Conservation (phyloP, 225 moss, liverwort and hornwort genomes). For the Neckera pumila region DNA sequence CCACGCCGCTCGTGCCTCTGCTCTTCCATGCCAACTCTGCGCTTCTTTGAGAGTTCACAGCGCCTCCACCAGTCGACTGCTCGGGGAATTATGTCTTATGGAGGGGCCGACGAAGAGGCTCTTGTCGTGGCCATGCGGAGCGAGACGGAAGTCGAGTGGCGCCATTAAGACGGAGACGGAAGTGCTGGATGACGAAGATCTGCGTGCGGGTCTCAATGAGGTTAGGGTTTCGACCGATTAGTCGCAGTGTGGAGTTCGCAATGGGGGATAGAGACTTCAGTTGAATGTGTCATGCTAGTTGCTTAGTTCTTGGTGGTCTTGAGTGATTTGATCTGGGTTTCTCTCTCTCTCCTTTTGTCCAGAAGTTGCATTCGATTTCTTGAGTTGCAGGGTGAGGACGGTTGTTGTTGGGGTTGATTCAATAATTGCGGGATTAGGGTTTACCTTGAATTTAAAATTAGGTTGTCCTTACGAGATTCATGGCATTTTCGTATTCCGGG, state of each 20-base stretch:
- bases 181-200: slow-evolving; percentile 32
- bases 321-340: background rate
- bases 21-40: background rate
- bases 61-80: background rate
- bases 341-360: background rate
- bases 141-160: slow-evolving; percentile 21
- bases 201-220: slow-evolving; percentile 39
- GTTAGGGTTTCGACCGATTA: background rate
- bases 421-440: background rate
- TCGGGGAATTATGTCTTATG: background rate
- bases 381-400: background rate
- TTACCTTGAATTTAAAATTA: background rate
- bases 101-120: background rate
- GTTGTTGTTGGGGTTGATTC: background rate
- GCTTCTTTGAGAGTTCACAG: background rate
- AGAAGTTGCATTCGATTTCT: background rate
- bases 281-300: background rate
- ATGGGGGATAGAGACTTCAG: background rate
- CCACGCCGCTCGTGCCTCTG: background rate
- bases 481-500: background rate
- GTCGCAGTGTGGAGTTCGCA: background rate
- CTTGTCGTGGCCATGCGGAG: slow-evolving; percentile 14
- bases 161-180: background rate
- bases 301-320: background rate
- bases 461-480: background rate